Conservation (phyloP, 2,329 filamentous ascomycete genomes). For the Cercospora zeina region DNA sequence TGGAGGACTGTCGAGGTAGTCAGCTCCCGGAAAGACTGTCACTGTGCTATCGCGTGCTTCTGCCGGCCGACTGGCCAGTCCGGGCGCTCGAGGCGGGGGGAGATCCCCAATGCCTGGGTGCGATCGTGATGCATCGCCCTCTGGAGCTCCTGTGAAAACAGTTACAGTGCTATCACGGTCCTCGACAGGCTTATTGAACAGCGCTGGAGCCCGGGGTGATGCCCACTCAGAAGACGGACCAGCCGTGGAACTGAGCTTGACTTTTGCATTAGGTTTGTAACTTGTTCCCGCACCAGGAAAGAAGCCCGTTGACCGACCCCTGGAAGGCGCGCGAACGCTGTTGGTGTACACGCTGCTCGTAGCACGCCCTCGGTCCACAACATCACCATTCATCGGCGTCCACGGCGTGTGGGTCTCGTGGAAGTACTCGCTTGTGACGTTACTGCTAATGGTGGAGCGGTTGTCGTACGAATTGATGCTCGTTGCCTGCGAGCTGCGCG, state of each 20-base stretch:
- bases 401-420: conserved; percentile 38
- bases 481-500: conserved; percentile 32
- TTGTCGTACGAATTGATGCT: conserved; percentile 35
- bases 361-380: conserved; percentile 37
- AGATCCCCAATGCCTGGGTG: conserved; percentile 6
- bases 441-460: conserved; percentile 36
- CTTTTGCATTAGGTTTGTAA: conserved; percentile 33
- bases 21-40: conserved; percentile 42
- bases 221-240: conserved; percentile 33
- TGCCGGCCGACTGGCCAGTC: conserved; percentile 20
- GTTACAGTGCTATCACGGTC: conserved; percentile 40
- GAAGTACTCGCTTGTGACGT: conserved; percentile 38
- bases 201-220: conserved; percentile 24
- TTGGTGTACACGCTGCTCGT: conserved; percentile 50
- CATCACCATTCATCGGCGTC: conserved; percentile 36
- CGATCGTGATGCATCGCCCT: not conserved
- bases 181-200: conserved; percentile 22
- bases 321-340: conserved; percentile 45
- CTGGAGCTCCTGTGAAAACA: conserved; percentile 38
- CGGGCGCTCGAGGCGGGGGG: conserved; percentile 21
- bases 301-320: conserved; percentile 54
- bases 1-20: conserved; percentile 33
- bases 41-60: conserved; percentile 38
- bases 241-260: conserved; percentile 32
- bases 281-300: conserved; percentile 40